phyloP scores from a whole-genome alignment of 2,329 filamentous ascomycete species.

The Rosellinia necatrix region DNA sequence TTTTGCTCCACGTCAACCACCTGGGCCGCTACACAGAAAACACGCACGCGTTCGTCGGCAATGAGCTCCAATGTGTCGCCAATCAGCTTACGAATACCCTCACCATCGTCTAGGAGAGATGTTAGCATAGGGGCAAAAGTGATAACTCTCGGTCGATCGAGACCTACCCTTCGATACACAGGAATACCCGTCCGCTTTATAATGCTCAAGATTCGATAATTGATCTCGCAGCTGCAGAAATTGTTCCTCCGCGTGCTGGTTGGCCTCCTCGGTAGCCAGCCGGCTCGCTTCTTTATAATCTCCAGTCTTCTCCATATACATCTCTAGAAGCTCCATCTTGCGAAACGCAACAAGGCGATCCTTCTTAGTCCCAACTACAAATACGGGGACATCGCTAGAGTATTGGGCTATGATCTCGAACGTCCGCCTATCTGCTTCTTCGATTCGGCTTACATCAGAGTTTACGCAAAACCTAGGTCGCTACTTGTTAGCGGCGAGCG shows the following conservation, averaged over 20 bases:
- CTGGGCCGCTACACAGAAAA: conserved; percentile 24
- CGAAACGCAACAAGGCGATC: conserved; percentile 11
- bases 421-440: conserved; percentile 22
- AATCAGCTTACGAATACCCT: conserved; percentile 14
- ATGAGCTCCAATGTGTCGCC: conserved; percentile 15
- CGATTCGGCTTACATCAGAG: conserved; percentile 23
- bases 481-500: not conserved
- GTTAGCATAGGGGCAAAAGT: not conserved
- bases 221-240: conserved; percentile 12
- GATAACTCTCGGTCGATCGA: not conserved
- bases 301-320: conserved; percentile 14
- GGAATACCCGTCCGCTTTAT: conserved; percentile 19
- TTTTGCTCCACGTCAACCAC: conserved; percentile 22
- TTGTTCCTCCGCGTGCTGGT: conserved; percentile 13
- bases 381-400: conserved; percentile 19
- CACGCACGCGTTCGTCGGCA: conserved; percentile 23
- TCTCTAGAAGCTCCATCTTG: conserved; percentile 20
- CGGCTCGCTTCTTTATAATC: conserved; percentile 21
- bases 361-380: conserved; percentile 23
- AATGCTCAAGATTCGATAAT: conserved; percentile 12
- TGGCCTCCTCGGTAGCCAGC: conserved; percentile 13
- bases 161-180: conserved; percentile 18
- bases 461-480: conserved; percentile 18
- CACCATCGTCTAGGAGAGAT: not conserved
- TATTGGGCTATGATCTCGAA: conserved; percentile 18